phyloP scores from a whole-genome alignment of 768 basidiomycete species.

The Boletus patriciae region DNA sequence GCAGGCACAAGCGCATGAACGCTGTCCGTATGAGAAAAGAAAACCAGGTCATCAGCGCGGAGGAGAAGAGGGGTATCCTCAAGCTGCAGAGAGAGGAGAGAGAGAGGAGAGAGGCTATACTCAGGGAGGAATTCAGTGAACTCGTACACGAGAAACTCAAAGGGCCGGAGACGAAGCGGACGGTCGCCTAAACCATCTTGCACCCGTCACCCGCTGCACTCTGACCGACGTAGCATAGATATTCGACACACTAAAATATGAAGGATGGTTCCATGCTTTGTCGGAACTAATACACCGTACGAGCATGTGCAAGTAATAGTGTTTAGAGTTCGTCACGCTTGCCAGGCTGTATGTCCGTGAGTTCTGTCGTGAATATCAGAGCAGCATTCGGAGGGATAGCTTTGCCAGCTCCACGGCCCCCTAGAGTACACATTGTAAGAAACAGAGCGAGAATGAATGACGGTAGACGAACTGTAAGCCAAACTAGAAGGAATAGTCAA shows the following conservation, averaged over 20 bases:
- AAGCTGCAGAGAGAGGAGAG: conserved; percentile 95
- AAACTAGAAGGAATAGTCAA: conserved; percentile 79
- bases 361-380: conserved; percentile 85
- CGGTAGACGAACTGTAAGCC: conserved; percentile 72
- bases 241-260: background rate
- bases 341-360: conserved; percentile 57
- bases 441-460: background rate
- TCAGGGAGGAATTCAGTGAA: conserved; percentile 88
- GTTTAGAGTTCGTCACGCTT: conserved; percentile 56
- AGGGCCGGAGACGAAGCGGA: conserved; percentile 36
- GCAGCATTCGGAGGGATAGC: conserved; percentile 79
- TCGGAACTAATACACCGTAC: background rate
- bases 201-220: background rate
- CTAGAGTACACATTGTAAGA: conserved; percentile 37
- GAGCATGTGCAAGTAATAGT: background rate
- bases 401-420: conserved; percentile 69
- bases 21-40: conserved; percentile 99
- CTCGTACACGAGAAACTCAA: conserved; percentile 77
- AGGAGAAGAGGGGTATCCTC: conserved; percentile 95
- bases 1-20: conserved; percentile 94
- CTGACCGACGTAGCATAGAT: too few relatives aligned
- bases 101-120: conserved; percentile 83
- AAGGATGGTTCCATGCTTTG: background rate
- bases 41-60: conserved; percentile 98
- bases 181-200: conserved; percentile 5